A percentile compares a stretch with the other conserved stretches of the same genome.
Evolutionary conservation across 2,329 filamentous ascomycete species (phyloP).

Genomic region (Colletotrichum nymphaeae): DNA sequence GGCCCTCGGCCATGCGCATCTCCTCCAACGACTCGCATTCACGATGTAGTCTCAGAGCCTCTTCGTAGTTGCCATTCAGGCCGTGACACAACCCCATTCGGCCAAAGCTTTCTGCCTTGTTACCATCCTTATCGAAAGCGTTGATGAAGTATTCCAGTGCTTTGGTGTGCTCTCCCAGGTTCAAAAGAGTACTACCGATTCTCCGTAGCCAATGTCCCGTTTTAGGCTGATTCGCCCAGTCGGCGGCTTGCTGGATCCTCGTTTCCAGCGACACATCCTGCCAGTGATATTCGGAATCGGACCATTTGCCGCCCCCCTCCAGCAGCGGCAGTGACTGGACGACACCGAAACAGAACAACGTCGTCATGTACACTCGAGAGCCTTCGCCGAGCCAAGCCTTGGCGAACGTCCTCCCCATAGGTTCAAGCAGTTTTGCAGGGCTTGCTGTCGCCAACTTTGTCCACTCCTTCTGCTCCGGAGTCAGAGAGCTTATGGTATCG

Average conservation of each 20-base stretch:
- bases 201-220: conserved; percentile 52
- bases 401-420: conserved; percentile 52
- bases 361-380: conserved; percentile 51
- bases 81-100: conserved; percentile 55
- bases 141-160: conserved; percentile 50
- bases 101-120: conserved; percentile 51
- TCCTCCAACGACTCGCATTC: conserved; percentile 51
- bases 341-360: conserved; percentile 55
- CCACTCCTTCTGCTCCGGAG: conserved; percentile 45
- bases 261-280: conserved; percentile 46
- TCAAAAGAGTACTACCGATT: conserved; percentile 53
- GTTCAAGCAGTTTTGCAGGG: conserved; percentile 47
- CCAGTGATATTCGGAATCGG: conserved; percentile 50
- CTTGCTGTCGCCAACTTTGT: conserved; percentile 40
- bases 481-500: conserved; percentile 45
- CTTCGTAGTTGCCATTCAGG: conserved; percentile 47
- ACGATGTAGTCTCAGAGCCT: conserved; percentile 49
- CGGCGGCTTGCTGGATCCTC: conserved; percentile 48
- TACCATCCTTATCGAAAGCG: conserved; percentile 49
- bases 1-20: conserved; percentile 41
- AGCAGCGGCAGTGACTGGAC: conserved; percentile 54
- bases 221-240: conserved; percentile 49
- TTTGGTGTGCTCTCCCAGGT: conserved; percentile 47
- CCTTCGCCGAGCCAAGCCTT: conserved; percentile 50
- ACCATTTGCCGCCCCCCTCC: conserved; percentile 51